Base-by-base conservation (phyloP, 2,329 filamentous ascomycete genomes). In the Fusarium sp. region DNA sequence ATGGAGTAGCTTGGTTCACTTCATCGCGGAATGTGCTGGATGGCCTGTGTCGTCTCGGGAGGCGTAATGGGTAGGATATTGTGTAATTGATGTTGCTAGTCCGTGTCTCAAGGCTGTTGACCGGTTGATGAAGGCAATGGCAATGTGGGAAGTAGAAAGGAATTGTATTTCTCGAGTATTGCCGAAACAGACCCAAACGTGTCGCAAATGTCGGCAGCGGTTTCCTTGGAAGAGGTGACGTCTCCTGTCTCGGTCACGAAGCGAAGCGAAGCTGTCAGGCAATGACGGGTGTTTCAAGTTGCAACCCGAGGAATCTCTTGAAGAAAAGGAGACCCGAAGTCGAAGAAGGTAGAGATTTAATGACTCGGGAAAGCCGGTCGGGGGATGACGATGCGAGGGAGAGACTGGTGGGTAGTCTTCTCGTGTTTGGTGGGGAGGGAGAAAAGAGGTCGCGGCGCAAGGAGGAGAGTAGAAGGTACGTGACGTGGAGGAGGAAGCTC, bases 1-100 rank as follows among this genome's bases (percentile, higher is more conserved):
- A 65, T 69, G 48, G 67, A 29, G 54, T 31, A 45, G 64, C 24
- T 41, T 75, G 43, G 39, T 74, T 75, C 67, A 75, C 73, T 71
- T 68, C 73, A 75, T 75, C 27, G 59, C 67, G 64, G 50, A 71
- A n/a, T 60, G 39, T 37, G 14, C 35, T 58, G 35, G 69, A 74
- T 41, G 64, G n/a, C 18, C 31, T 54, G 16, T 61, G 43, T 62
- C 31, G 64, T 72, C 59, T 69, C 72, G 63, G 43, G 59, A 75
- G 68, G 72, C 65, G 72, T 64, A 64, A 24, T 33, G 37, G 64
- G 58, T 65, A 70, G n/a, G 50, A 67, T 73, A 39, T 35, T 60
- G 64, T 31, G 50, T 48, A 43, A 65, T 58, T 24, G 57, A 73
- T 73, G 56, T 45, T 67, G 61, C 58, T 41, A 16, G 39, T 24